Base-by-base conservation (phyloP, 2,329 filamentous ascomycete genomes). In the Pestalotiopsis sp. region DNA sequence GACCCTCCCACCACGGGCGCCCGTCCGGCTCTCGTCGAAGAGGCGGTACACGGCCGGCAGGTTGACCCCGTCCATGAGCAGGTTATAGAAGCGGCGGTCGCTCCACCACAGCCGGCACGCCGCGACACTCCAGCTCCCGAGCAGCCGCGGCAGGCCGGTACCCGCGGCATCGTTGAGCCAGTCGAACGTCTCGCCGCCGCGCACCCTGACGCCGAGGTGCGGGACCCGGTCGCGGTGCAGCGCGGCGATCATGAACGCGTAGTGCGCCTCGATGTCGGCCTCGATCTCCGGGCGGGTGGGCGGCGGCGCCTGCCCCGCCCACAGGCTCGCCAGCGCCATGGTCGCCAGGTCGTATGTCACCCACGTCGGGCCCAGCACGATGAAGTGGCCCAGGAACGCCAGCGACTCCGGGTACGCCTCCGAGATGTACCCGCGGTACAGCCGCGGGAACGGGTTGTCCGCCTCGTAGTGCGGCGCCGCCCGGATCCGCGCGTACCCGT, bases 51-150 rank as follows among this genome's bases (percentile, higher is more conserved):
- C 52, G 20, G 41, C 41, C 11, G 64, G 64, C 13, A 36, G 27
- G 23, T 23, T 39, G 23, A 57, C 27, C 13, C 64, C 64, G 31
- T 65, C 64, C 64, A 38, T 65, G 45, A 65, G 64, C 41, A 65
- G 31, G 7, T 58, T 58, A 23, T 65, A 65, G 17, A 65, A 65
- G 6, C 20, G 20, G 11, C 64, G 23, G 23, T 65, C 64, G 20
- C 20, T 36, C 64, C 64, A 65, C 64, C 64, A 65, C 4, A 65
- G 45, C 25, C 38, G 38, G n/a, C 64, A 65, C n/a, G 64, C 64
- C 2, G 41, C 45, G 7, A 38, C 2, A 20, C 27, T 57, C 6
- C n/a, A 65, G 52, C 36, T 65, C 4, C 64, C 64, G 3, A 65
- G 12, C 3, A 20, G 64, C 14, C 11, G 20, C 11, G 41, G 13